Conservation (phyloP, 352 stramenopile species). For the Phytophthora pistaciae region DNA sequence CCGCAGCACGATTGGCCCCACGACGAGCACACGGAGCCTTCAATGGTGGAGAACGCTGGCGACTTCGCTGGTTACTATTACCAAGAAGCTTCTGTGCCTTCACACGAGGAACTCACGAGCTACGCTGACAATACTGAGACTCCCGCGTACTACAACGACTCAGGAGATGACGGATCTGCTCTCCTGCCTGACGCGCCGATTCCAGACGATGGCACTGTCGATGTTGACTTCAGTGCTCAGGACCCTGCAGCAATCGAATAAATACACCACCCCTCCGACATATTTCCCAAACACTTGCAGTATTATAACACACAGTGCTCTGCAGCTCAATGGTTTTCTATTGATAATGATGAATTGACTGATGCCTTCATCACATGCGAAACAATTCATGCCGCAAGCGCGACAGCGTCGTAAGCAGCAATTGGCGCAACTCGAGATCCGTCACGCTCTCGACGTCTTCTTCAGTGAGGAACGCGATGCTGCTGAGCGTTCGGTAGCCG, state of each 20-base stretch:
- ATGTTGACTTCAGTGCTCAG: background rate
- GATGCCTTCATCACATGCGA: slow-evolving; percentile 66
- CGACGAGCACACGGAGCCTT: background rate
- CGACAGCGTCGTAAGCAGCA: slow-evolving; percentile 74
- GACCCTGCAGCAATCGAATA: background rate
- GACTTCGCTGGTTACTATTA: slow-evolving; percentile 12
- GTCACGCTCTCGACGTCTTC: slow-evolving; percentile 61
- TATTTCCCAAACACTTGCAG: slow-evolving; percentile 6
- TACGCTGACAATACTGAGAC: background rate
- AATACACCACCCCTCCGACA: background rate
- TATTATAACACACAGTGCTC: background rate
- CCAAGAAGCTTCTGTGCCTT: background rate
- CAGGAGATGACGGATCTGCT: background rate
- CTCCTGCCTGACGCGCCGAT: background rate
- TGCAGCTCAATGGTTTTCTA: slow-evolving; percentile 15
- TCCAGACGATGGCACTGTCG: background rate
- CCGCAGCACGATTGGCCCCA: slow-evolving; percentile 15
- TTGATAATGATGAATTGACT: slow-evolving; percentile 14
- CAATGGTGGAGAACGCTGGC: background rate
- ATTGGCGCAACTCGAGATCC: slow-evolving; percentile 43
- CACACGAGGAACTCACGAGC: slow-evolving; percentile 9
- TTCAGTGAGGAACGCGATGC: slow-evolving; percentile 85
- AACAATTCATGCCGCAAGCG: slow-evolving; percentile 83
- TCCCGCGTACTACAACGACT: background rate
- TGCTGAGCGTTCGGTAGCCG: slow-evolving; percentile 78